Percentiles rank a stretch among this genome's conserved stretches.
Conservation (phyloP, 306 rosid genomes). For the Prunus mira region DNA sequence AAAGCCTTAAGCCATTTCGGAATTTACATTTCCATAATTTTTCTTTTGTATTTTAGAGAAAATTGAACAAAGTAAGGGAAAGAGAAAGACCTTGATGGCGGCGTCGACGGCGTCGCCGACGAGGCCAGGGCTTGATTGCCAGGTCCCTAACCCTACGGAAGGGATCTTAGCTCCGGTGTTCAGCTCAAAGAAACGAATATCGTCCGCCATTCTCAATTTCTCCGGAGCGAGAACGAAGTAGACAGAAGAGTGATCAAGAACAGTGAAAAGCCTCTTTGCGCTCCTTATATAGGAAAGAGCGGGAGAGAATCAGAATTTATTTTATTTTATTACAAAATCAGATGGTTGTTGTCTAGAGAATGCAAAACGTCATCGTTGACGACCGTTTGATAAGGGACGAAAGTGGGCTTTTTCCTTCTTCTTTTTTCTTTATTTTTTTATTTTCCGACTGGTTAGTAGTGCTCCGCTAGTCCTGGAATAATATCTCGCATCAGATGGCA, state of each 20-base stretch:
- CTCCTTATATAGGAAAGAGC: neutral
- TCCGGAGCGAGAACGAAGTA: neutral
- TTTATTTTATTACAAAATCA: no score
- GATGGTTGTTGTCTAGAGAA: no score
- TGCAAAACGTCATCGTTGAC: neutral
- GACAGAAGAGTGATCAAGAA: neutral
- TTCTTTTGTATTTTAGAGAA: no score
- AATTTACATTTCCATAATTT: neutral
- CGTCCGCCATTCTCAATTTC: constrained; percentile 37
- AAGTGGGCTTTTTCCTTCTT: neutral
- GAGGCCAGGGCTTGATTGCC: constrained; percentile 61
- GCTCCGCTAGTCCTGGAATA: neutral
- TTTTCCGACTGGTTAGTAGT: neutral
- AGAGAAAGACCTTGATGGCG: constrained; percentile 48
- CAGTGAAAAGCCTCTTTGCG: neutral
- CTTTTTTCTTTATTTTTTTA: no score
- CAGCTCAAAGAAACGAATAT: constrained; percentile 44
- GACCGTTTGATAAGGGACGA: neutral
- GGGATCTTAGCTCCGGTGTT: constrained; percentile 82
- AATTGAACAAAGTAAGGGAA: neutral
- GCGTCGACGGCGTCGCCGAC: constrained; percentile 46
- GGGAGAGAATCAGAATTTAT: neutral
- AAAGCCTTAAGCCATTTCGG: neutral
- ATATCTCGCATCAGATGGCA: neutral
- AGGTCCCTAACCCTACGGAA: constrained; percentile 72